These are phyloP conservation scores for Galerina sulciceps DNA, from an alignment of 768 basidiomycete genomes.

Conservation along the genomic window DNA sequence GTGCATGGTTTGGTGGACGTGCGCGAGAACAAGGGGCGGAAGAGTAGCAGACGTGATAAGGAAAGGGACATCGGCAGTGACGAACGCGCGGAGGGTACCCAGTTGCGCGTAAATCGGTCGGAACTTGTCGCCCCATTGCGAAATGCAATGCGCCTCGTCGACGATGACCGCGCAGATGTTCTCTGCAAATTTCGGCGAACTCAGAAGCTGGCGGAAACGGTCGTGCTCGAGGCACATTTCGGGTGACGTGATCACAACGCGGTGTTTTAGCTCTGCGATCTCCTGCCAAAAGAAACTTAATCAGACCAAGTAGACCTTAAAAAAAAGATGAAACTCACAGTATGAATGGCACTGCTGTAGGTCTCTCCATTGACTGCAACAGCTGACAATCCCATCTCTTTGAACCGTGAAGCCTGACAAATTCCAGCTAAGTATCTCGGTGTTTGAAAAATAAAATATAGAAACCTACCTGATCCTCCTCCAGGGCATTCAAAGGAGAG, in stretches of 20 bases:
- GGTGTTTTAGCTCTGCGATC: neutral
- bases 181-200: neutral
- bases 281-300: neutral
- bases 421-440: neutral
- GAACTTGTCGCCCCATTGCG: conserved; percentile 23
- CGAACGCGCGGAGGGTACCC: conserved; percentile 11
- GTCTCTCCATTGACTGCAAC: neutral
- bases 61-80: conserved; percentile 16
- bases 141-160: conserved; percentile 25
- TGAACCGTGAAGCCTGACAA: neutral
- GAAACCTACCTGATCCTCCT: conserved; percentile 15
- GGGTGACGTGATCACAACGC: neutral
- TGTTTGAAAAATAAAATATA: neutral
- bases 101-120: conserved; percentile 19
- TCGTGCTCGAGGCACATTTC: neutral
- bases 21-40: no score
- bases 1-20: no score
- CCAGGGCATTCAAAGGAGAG: conserved; percentile 12
- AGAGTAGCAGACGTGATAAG: neutral
- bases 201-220: neutral
- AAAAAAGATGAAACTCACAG: no score
- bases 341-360: neutral
- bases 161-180: neutral
- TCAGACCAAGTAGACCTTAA: neutral
- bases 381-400: neutral